Evolutionary conservation across 768 basidiomycete genomes (phyloP).

Genomic region (Auriculariales sp.): DNA sequence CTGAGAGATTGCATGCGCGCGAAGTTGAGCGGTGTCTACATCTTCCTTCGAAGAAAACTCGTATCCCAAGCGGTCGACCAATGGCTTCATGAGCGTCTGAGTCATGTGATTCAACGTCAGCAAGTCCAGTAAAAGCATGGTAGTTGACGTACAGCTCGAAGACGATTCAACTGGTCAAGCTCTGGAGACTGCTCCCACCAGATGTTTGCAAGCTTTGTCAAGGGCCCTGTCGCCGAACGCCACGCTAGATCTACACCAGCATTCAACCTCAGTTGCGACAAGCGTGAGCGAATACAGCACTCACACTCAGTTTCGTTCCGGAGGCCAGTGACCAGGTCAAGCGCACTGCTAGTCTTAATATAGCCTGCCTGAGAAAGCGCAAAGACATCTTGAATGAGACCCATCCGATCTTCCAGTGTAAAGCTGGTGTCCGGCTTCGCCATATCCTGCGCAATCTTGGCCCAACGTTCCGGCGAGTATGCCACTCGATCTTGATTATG

Average conservation of each 20-base stretch:
- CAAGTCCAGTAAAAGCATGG: not conserved
- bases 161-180: too few species aligned
- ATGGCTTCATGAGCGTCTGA: slow-evolving; percentile 38
- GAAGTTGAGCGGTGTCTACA: slow-evolving; percentile 51
- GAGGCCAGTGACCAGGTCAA: slow-evolving; percentile 58
- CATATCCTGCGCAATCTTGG: slow-evolving; percentile 66
- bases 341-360: slow-evolving; percentile 55
- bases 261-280: slow-evolving; percentile 6
- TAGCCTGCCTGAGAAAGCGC: slow-evolving; percentile 74
- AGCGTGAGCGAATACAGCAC: too few species aligned
- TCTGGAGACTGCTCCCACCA: too few species aligned
- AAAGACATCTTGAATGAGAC: slow-evolving; percentile 71
- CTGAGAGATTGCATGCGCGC: slow-evolving; percentile 54
- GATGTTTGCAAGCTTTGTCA: slow-evolving; percentile 38
- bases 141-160: too few species aligned
- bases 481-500: slow-evolving; percentile 80
- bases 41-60: slow-evolving; percentile 54
- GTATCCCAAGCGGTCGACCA: slow-evolving; percentile 68
- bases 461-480: slow-evolving; percentile 68
- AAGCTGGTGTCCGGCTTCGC: slow-evolving; percentile 51
- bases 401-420: slow-evolving; percentile 75
- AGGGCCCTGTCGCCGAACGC: slow-evolving; percentile 46
- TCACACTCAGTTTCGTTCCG: slow-evolving; percentile 64
- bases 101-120: slow-evolving; percentile 8
- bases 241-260: slow-evolving; percentile 56